phyloP scores from a whole-genome alignment of 108 stramenopile genomes.

The Cyclotella atomus region DNA sequence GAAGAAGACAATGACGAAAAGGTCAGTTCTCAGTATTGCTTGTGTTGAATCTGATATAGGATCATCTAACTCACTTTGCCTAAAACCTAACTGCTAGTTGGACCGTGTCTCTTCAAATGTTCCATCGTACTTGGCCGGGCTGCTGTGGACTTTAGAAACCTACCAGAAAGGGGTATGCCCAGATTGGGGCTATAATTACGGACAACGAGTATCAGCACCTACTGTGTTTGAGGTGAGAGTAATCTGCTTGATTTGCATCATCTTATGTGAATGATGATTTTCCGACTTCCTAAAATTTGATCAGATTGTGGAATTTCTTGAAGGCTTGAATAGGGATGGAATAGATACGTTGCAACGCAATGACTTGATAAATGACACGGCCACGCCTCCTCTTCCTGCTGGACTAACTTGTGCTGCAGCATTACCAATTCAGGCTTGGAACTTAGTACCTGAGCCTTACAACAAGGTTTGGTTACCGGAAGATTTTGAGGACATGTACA shows the following conservation, averaged over 20 bases:
- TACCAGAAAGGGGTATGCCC: constrained; percentile 76
- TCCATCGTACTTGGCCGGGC: constrained; percentile 70
- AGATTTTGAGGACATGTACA: constrained; percentile 68
- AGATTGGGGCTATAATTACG: constrained; percentile 84
- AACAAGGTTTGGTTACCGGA: constrained; percentile 29
- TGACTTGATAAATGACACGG: constrained; percentile 34
- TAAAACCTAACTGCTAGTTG: neutral
- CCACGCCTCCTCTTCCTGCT: constrained; percentile 57
- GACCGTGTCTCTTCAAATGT: constrained; percentile 51
- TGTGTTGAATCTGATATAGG: neutral
- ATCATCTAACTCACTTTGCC: neutral
- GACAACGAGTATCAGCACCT: constrained; percentile 61
- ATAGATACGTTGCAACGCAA: constrained; percentile 14
- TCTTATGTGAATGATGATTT: no score
- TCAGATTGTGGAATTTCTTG: constrained; percentile 31
- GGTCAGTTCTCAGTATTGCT: constrained; percentile 10
- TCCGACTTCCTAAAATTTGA: no score
- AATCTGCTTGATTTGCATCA: no score
- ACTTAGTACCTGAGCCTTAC: constrained; percentile 77
- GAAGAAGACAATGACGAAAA: constrained; percentile 29
- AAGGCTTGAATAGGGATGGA: constrained; percentile 8
- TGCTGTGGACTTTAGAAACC: constrained; percentile 89
- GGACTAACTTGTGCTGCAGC: constrained; percentile 80
- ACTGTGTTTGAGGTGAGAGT: constrained; percentile 50
- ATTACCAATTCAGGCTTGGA: constrained; percentile 68